Evolutionary conservation across 208 protist species (phyloP).

Genomic region (Leishmania guyanensis): DNA sequence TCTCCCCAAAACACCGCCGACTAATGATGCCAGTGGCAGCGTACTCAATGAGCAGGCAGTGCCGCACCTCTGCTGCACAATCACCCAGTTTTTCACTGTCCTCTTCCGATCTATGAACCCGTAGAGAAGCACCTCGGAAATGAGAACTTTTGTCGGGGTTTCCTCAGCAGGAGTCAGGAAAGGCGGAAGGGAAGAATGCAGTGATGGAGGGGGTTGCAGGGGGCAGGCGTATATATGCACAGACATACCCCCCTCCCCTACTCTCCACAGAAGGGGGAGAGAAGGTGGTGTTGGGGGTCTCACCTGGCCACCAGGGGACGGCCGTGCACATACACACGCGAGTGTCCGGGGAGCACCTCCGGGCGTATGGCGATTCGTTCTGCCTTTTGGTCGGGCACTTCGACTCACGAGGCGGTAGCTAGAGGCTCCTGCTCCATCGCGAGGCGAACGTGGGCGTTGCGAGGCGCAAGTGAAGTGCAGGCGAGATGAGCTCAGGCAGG

Average conservation of each 20-base stretch:
- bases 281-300: background rate
- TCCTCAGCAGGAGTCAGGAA: background rate
- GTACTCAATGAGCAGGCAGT: background rate
- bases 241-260: background rate
- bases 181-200: background rate
- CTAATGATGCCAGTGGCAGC: background rate
- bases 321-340: background rate
- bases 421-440: background rate
- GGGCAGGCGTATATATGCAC: background rate
- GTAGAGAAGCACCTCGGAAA: background rate
- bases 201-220: background rate
- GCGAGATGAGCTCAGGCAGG: background rate
- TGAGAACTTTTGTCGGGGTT: background rate
- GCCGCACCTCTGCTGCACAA: background rate
- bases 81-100: background rate
- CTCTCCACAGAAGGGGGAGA: background rate
- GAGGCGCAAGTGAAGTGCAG: background rate
- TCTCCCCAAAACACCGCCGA: background rate
- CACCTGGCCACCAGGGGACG: background rate
- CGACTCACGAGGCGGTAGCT: background rate
- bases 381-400: background rate
- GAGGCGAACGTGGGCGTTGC: background rate
- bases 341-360: background rate
- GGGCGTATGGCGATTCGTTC: background rate
- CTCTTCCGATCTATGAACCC: background rate